Conservation (phyloP, 2,329 filamentous ascomycete species). For the Claviceps arundinis region DNA sequence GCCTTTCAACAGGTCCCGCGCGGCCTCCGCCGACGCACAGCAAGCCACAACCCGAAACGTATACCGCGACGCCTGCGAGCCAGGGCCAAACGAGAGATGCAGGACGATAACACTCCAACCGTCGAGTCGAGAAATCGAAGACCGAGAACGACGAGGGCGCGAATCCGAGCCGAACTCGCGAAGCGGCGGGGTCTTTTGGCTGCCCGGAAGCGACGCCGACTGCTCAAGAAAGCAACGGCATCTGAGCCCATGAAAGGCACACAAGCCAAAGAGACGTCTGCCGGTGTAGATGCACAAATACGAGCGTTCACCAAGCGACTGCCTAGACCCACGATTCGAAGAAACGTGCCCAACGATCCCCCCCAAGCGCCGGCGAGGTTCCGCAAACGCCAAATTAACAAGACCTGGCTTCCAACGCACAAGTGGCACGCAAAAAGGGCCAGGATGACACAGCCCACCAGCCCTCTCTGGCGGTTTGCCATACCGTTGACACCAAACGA, state of each 20-base stretch:
- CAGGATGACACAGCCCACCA: constrained; percentile 66
- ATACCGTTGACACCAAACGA: constrained; percentile 74
- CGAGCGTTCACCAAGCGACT: constrained; percentile 11
- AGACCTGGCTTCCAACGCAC: constrained; percentile 92
- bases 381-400: constrained; percentile 71
- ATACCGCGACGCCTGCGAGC: constrained; percentile 65
- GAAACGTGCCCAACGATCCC: constrained; percentile 52
- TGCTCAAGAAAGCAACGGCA: constrained; percentile 16
- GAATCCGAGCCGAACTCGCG: constrained; percentile 62
- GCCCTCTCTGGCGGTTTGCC: constrained; percentile 81
- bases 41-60: constrained; percentile 87
- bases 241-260: constrained; percentile 6
- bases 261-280: background rate
- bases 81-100: constrained; percentile 62
- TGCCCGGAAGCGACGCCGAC: constrained; percentile 37
- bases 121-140: constrained; percentile 53
- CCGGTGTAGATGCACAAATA: constrained; percentile 6
- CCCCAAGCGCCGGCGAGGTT: constrained; percentile 50
- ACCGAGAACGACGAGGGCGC: constrained; percentile 41
- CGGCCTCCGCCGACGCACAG: constrained; percentile 71
- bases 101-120: constrained; percentile 79
- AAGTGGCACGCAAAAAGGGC: constrained; percentile 88
- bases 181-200: constrained; percentile 54
- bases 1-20: constrained; percentile 88
- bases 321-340: constrained; percentile 53